Evolutionary conservation across 2,329 filamentous ascomycete species (phyloP).

Genomic region (Neonectria coccinea): DNA sequence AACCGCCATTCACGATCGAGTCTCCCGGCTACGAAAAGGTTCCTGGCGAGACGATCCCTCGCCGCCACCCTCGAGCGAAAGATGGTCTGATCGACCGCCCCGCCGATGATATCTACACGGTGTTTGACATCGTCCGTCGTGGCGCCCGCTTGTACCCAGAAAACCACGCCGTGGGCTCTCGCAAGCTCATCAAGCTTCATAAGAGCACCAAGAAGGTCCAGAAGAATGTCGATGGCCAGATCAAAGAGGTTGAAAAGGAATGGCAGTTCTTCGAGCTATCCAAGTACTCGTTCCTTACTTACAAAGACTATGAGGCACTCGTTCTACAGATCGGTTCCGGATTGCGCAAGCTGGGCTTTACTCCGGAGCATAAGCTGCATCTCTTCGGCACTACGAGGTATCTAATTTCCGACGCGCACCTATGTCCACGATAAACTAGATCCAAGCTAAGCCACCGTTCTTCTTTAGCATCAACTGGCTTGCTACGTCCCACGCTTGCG

Average conservation of each 20-base stretch:
- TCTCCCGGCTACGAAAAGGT: slow-evolving; percentile 73
- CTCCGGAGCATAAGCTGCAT: slow-evolving; percentile 75
- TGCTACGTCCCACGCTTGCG: slow-evolving; percentile 79
- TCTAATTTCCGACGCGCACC: slow-evolving; percentile 29
- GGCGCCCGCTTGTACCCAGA: slow-evolving; percentile 72
- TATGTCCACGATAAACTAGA: background rate
- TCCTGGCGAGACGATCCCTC: slow-evolving; percentile 84
- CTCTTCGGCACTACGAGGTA: slow-evolving; percentile 85
- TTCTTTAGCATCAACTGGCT: slow-evolving; percentile 79
- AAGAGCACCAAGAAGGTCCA: slow-evolving; percentile 87
- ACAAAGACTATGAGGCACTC: slow-evolving; percentile 80
- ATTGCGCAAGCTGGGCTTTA: slow-evolving; percentile 78
- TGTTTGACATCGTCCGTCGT: slow-evolving; percentile 81
- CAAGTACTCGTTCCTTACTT: slow-evolving; percentile 79
- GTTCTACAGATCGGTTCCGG: slow-evolving; percentile 77
- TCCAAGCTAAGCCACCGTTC: background rate
- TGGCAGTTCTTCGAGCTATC: slow-evolving; percentile 91
- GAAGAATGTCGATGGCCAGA: slow-evolving; percentile 84
- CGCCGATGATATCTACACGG: slow-evolving; percentile 75
- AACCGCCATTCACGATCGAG: slow-evolving; percentile 80
- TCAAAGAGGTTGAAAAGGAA: slow-evolving; percentile 84
- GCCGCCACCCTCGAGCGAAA: slow-evolving; percentile 76
- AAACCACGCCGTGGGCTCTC: slow-evolving; percentile 73
- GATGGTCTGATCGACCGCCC: slow-evolving; percentile 75
- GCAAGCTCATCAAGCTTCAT: slow-evolving; percentile 80